Evolutionary conservation across 805 yeast species (phyloP), one percentile per base, ranked within the genome.

Genomic region (Ogataea corticis): DNA sequence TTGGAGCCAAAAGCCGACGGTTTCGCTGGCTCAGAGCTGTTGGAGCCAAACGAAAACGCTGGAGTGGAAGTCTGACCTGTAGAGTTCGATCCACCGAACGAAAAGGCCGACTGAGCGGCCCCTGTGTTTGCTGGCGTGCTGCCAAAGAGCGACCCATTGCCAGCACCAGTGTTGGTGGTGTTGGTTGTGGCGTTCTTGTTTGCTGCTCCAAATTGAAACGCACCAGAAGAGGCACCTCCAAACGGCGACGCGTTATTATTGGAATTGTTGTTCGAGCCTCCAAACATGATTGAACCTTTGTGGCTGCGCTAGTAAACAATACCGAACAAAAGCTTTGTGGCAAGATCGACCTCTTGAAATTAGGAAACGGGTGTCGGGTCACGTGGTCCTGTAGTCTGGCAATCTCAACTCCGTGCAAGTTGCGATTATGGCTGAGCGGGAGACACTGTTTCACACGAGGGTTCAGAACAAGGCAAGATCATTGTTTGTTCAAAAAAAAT

Each of bases 1-100:
- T 49, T 38, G 25, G 51, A 50, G 7, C 58, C 46, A 36, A 52
- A 43, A 6, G 55, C 49, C 30, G 57, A 35, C 12, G 38, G 48
- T 18, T 48, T 46, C 10, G 47, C 32, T n/a, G 38, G 12, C n/a
- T 40, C 35, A 6, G 46, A 16, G 23, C 27, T 27, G 32, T 29
- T 38, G 4, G 38, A 30, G 29, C 38, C 38, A 14, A 35, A 35
- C n/a, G 32, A 27, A 16, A 37, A 37, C 15, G 40, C 33, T 16
- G 33, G 13, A 31, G 17, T n/a, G 4, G 18, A 11, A 31, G 18
- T 7, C 6, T 14, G 18, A 14, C 10, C 32, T 4, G 32, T 27
- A 2, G 32, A 13, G 7, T 32, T 42, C n/a, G 41, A 15, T 21
- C 28, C 42, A 6, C 54, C 54, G 38, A 48, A 48, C 15, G 41